These are phyloP conservation scores for Babesia sp. DNA, from an alignment of 169 alveolate genomes.

Conservation along the genomic window DNA sequence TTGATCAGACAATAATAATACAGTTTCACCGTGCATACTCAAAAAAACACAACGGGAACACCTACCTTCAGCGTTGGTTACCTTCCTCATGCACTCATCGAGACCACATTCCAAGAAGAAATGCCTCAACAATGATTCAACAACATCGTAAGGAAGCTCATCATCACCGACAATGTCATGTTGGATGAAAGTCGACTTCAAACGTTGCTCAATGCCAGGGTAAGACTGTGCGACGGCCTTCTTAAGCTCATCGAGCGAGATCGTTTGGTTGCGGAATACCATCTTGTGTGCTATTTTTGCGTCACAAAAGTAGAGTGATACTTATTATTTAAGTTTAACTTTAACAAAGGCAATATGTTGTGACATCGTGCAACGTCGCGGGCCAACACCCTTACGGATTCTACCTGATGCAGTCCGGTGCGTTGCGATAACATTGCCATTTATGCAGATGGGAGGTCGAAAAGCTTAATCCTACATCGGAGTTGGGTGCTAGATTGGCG, in stretches of 20 bases:
- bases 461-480: too few species aligned
- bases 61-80: conserved; percentile 73
- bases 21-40: too few species aligned
- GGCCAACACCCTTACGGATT: not conserved
- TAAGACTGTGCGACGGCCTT: conserved; percentile 46
- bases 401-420: conserved; percentile 37
- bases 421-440: not conserved
- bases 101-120: conserved; percentile 80
- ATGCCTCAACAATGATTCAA: conserved; percentile 82
- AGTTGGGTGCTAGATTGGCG: too few species aligned
- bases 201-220: conserved; percentile 83
- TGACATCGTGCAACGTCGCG: not conserved
- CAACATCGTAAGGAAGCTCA: conserved; percentile 72
- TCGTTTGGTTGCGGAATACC: not conserved
- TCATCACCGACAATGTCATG: conserved; percentile 80
- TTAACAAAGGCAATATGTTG: not conserved
- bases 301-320: not conserved
- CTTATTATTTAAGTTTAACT: not conserved
- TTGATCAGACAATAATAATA: too few species aligned
- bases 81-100: conserved; percentile 76
- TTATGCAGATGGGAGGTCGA: not conserved
- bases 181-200: conserved; percentile 74
- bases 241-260: conserved; percentile 44
- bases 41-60: not conserved
- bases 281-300: not conserved